A percentile compares a stretch with the other conserved stretches of the same genome.
These are phyloP conservation scores for Phialophora chinensis DNA, from an alignment of 2,329 filamentous ascomycete genomes.

Conservation along the genomic window DNA sequence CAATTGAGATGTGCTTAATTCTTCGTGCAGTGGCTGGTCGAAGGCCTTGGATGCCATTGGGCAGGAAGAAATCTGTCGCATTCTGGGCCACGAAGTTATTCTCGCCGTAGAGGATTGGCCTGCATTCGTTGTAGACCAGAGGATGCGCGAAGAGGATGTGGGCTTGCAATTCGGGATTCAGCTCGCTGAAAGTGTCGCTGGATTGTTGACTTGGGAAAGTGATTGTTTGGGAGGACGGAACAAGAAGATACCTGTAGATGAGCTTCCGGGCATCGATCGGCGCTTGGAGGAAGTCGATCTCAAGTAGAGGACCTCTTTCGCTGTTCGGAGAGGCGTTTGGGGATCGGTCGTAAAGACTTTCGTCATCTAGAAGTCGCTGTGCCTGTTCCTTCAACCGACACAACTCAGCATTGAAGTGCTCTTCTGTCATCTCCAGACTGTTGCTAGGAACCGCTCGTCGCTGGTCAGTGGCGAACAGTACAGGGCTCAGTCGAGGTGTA, in stretches of 20 bases:
- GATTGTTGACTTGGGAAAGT: slow-evolving; percentile 11
- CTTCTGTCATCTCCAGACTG: background rate
- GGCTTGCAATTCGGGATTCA: slow-evolving; percentile 21
- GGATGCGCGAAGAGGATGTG: slow-evolving; percentile 23
- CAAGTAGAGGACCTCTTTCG: background rate
- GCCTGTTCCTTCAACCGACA: background rate
- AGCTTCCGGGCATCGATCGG: slow-evolving; percentile 19
- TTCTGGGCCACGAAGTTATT: slow-evolving; percentile 31
- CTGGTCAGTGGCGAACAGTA: background rate
- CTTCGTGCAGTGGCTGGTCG: slow-evolving; percentile 22
- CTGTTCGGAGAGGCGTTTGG: background rate
- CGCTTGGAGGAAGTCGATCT: slow-evolving; percentile 22
- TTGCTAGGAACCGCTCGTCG: background rate
- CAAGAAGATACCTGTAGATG: slow-evolving; percentile 28
- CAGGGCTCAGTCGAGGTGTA: background rate
- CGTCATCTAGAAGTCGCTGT: background rate
- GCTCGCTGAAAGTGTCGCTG: background rate
- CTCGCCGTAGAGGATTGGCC: slow-evolving; percentile 28
- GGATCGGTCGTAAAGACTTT: background rate
- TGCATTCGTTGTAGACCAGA: slow-evolving; percentile 30
- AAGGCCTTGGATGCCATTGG: slow-evolving; percentile 22
- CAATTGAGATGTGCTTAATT: slow-evolving; percentile 25
- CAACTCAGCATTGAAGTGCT: background rate
- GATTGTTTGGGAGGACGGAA: slow-evolving; percentile 10
- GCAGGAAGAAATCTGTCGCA: slow-evolving; percentile 26